These are phyloP conservation scores for Chaetoceros muelleri DNA, from an alignment of 108 stramenopile species.

Conservation along the genomic window DNA sequence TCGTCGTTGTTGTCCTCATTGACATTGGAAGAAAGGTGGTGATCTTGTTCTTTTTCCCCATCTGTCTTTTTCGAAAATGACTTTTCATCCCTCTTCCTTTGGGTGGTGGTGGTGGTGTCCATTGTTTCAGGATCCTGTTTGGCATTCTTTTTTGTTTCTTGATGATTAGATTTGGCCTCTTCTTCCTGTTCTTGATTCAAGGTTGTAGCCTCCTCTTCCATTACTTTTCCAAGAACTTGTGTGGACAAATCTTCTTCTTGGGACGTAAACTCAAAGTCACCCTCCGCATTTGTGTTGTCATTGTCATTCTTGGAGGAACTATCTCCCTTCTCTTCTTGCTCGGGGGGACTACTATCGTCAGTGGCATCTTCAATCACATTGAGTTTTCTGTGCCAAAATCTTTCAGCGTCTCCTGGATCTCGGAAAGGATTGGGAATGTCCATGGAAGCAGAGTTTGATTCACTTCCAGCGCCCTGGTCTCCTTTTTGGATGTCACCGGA, in stretches of 20 bases:
- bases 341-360: slow-evolving; percentile 5
- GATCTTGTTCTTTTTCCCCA: no score
- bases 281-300: slow-evolving; percentile 20
- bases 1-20: slow-evolving; percentile 2
- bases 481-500: background rate
- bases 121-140: slow-evolving; percentile 17
- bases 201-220: slow-evolving; percentile 27
- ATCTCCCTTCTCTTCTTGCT: slow-evolving; percentile 25
- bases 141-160: slow-evolving; percentile 10
- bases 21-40: background rate
- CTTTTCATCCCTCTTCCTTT: background rate
- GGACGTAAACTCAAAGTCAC: slow-evolving; percentile 67
- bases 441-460: background rate
- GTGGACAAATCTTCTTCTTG: slow-evolving; percentile 47
- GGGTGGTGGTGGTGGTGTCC: background rate
- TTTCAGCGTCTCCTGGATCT: slow-evolving; percentile 67
- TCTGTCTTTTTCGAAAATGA: slow-evolving; percentile 13
- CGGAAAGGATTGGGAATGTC: slow-evolving; percentile 81
- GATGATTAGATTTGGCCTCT: slow-evolving; percentile 11
- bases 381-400: slow-evolving; percentile 73
- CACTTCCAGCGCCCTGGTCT: background rate
- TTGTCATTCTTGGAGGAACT: slow-evolving; percentile 9
- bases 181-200: slow-evolving; percentile 13
- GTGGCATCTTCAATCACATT: slow-evolving; percentile 36
- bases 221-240: slow-evolving; percentile 65